Percentiles rank a stretch among this genome's conserved stretches.
Conservation (phyloP, 257 asterid species). For the Jasminum sambac region DNA sequence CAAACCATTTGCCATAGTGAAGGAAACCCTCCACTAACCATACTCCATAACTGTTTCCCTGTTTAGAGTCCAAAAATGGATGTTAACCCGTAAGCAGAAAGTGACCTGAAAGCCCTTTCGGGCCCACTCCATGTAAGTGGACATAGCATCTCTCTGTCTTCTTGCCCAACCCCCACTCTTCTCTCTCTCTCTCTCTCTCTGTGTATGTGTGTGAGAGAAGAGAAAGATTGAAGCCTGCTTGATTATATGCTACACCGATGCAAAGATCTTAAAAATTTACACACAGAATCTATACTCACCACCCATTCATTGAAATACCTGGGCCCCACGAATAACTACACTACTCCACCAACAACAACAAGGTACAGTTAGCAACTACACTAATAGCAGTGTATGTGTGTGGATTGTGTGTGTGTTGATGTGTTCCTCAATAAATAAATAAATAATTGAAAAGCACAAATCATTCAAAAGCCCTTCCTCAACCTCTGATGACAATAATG, state of each 20-base stretch:
- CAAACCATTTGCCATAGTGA: too few species aligned
- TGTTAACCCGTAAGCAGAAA: slow-evolving; percentile 21
- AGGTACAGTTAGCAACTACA: neutral
- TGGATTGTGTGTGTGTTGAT: too few species aligned
- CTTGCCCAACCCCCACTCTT: neutral
- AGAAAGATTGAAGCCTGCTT: neutral
- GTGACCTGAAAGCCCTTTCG: slow-evolving; percentile 28
- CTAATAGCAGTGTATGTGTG: neutral
- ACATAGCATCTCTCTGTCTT: slow-evolving; percentile 28
- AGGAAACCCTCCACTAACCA: too few species aligned
- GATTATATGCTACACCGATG: neutral
- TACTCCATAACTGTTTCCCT: slow-evolving; percentile 16
- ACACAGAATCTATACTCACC: slow-evolving; percentile 35
- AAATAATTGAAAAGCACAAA: slow-evolving; percentile 35
- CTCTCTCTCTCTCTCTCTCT: neutral
- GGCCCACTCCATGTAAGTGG: slow-evolving; percentile 34
- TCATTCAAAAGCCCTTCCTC: slow-evolving; percentile 40
- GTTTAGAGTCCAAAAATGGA: slow-evolving; percentile 22
- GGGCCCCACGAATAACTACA: slow-evolving; percentile 34
- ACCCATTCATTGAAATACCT: slow-evolving; percentile 29
- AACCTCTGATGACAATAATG: slow-evolving; percentile 26
- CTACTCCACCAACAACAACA: slow-evolving; percentile 30
- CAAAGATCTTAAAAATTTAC: neutral
- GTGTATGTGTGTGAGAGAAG: neutral
- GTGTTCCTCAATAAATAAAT: neutral